Percentiles rank a stretch among this genome's conserved stretches.
phyloP scores from a whole-genome alignment of 148 eudicot species.

The Rhododendron kiyosumense region DNA sequence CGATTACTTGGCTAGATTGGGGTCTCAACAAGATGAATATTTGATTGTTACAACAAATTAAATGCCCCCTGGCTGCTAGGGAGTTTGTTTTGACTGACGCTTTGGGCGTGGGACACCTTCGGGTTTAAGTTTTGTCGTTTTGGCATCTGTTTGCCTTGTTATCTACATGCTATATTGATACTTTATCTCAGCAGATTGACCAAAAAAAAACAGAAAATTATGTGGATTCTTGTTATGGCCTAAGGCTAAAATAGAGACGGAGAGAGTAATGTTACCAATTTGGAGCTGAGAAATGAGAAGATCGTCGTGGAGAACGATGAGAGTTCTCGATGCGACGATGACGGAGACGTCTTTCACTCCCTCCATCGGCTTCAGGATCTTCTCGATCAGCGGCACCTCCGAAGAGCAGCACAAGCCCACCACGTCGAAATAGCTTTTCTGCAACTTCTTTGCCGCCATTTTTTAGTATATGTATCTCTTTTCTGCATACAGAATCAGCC shows the following conservation, averaged over 20 bases:
- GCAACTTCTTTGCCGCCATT: conserved; percentile 21
- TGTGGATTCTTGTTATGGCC: too few relatives aligned
- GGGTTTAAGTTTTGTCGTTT: too few relatives aligned
- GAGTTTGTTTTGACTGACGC: too few relatives aligned
- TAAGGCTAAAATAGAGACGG: background rate
- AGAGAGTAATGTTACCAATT: conserved; percentile 36
- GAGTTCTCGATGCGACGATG: conserved; percentile 65
- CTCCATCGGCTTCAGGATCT: conserved; percentile 46
- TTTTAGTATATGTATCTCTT: background rate
- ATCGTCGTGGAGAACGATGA: conserved; percentile 71
- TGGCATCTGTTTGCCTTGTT: too few relatives aligned
- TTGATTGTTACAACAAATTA: too few relatives aligned
- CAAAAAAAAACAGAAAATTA: too few relatives aligned
- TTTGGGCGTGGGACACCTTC: too few relatives aligned
- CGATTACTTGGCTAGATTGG: too few relatives aligned
- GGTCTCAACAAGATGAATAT: too few relatives aligned
- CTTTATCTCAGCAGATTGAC: too few relatives aligned
- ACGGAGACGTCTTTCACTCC: conserved; percentile 66
- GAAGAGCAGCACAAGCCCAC: conserved; percentile 76
- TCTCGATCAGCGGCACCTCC: conserved; percentile 71
- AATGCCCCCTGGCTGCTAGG: too few relatives aligned
- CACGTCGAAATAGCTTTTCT: conserved; percentile 79
- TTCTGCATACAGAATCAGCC: background rate
- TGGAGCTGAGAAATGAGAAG: conserved; percentile 49
- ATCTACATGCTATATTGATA: too few relatives aligned